Percentiles rank a stretch among this genome's conserved stretches.
phyloP scores from a whole-genome alignment of 257 asterid species.

The Solanum ossicruentum region DNA sequence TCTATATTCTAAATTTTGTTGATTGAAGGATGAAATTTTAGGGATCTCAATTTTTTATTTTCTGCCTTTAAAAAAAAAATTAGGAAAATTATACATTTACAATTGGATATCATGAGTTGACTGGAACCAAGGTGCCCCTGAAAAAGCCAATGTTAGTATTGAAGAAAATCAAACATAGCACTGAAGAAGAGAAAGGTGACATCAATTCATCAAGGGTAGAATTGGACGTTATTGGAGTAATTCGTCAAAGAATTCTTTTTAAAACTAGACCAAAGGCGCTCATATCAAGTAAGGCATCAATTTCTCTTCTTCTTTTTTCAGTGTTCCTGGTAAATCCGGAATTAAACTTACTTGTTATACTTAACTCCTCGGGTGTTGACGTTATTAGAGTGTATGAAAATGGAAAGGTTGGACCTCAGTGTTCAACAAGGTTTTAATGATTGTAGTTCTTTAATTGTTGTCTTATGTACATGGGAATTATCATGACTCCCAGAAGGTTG shows the following conservation, averaged over 20 bases:
- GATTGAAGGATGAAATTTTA: neutral
- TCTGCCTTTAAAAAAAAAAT: conserved; percentile 31
- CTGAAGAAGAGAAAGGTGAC: conserved; percentile 16
- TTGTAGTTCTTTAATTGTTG: neutral
- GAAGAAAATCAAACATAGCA: conserved; percentile 47
- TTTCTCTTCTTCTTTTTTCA: neutral
- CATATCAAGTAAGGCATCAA: conserved; percentile 47
- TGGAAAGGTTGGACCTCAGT: neutral
- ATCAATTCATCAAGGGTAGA: conserved; percentile 32
- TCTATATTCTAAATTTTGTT: neutral
- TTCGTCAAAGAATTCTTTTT: conserved; percentile 68
- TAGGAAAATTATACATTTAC: conserved; percentile 73
- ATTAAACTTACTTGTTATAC: neutral
- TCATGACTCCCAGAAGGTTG: neutral
- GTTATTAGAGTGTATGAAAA: neutral
- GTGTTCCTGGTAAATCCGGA: neutral
- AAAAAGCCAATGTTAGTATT: conserved; percentile 84
- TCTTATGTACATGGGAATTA: neutral
- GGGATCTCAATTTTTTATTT: neutral
- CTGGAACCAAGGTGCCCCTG: conserved; percentile 56
- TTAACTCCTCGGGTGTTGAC: neutral
- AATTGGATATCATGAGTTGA: conserved; percentile 85
- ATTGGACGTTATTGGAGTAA: conserved; percentile 60
- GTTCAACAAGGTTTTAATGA: neutral
- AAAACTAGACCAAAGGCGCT: conserved; percentile 94